Evolutionary conservation across 1,284 basidiomycete species (phyloP).

Genomic region (Megacollybia platyphylla): DNA sequence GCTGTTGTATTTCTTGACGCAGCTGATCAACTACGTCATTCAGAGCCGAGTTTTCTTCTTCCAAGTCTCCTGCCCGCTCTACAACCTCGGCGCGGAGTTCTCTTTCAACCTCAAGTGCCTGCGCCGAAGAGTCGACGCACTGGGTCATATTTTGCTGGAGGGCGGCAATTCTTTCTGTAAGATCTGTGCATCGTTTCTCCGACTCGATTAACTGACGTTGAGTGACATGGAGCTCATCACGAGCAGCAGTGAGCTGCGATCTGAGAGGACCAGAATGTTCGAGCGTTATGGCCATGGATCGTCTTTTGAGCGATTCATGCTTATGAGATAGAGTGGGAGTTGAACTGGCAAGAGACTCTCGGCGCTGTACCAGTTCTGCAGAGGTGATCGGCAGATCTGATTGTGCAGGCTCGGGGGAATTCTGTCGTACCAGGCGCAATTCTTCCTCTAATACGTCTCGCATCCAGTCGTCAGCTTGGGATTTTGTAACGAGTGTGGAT

Average conservation of each 20-base stretch:
- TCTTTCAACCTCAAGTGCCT: slow-evolving; percentile 13
- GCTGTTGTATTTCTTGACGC: background rate
- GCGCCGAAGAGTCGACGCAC: slow-evolving; percentile 14
- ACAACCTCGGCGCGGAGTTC: slow-evolving; percentile 13
- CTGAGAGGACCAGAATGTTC: slow-evolving; percentile 11
- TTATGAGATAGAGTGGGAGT: background rate
- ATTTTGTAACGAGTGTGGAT: slow-evolving; percentile 11
- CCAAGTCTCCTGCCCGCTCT: slow-evolving; percentile 7
- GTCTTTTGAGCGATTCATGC: background rate
- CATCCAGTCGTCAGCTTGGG: slow-evolving; percentile 12
- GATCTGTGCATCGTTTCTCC: slow-evolving; percentile 9
- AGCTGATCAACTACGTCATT: slow-evolving; percentile 5
- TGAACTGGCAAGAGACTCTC: too few relatives aligned
- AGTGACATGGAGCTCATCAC: slow-evolving; percentile 12
- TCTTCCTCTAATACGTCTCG: slow-evolving; percentile 11
- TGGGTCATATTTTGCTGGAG: slow-evolving; percentile 12
- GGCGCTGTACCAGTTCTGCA: background rate
- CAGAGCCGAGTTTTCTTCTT: slow-evolving; percentile 10
- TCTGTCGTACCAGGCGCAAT: slow-evolving; percentile 6
- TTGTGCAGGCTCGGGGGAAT: background rate
- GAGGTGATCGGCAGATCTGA: background rate
- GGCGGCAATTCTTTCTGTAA: slow-evolving; percentile 9
- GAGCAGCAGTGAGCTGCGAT: slow-evolving; percentile 9
- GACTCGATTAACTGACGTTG: slow-evolving; percentile 8
- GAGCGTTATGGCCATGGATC: slow-evolving; percentile 4